Evolutionary conservation across 2,329 filamentous ascomycete genomes (phyloP).

Genomic region (Trichoderma atrobrunneum): DNA sequence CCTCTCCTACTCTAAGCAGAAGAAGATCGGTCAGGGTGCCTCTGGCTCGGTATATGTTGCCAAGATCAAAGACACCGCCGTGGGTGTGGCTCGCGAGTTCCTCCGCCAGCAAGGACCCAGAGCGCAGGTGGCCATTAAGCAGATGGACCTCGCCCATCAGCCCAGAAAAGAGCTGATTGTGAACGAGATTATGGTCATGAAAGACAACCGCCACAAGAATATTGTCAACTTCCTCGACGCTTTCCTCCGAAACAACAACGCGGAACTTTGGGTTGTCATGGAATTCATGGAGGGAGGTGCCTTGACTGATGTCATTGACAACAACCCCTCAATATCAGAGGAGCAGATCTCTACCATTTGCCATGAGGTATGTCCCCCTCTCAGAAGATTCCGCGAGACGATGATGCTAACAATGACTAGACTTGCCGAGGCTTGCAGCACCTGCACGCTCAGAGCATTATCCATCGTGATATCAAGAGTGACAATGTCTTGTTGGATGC

Average conservation of each 20-base stretch:
- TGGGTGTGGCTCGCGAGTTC: conserved; percentile 79
- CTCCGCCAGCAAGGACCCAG: conserved; percentile 75
- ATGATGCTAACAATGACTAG: conserved; percentile 43
- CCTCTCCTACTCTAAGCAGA: conserved; percentile 96
- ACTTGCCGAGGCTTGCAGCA: conserved; percentile 95
- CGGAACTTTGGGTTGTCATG: conserved; percentile 99
- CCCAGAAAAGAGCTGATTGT: conserved; percentile 97
- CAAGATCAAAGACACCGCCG: conserved; percentile 83
- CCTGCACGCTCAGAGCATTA: conserved; percentile 92
- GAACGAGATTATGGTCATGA: conserved; percentile 99
- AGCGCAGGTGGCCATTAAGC: conserved; percentile 95
- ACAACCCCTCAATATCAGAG: conserved; percentile 89
- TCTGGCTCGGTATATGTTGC: conserved; percentile 98
- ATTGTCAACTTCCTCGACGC: conserved; percentile 99
- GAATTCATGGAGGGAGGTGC: conserved; percentile 99
- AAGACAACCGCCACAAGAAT: conserved; percentile 95
- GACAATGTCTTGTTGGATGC: conserved; percentile 96
- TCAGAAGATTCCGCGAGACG: too few relatives aligned
- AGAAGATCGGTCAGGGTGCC: conserved; percentile 98
- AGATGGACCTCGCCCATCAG: conserved; percentile 98
- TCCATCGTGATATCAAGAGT: conserved; percentile 98
- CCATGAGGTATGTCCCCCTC: conserved; percentile 66
- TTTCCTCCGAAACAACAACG: conserved; percentile 90
- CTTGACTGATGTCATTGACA: conserved; percentile 97
- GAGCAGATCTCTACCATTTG: conserved; percentile 98